Conservation (phyloP, 164 flowering plant genomes). For the Echeveria elegans region DNA sequence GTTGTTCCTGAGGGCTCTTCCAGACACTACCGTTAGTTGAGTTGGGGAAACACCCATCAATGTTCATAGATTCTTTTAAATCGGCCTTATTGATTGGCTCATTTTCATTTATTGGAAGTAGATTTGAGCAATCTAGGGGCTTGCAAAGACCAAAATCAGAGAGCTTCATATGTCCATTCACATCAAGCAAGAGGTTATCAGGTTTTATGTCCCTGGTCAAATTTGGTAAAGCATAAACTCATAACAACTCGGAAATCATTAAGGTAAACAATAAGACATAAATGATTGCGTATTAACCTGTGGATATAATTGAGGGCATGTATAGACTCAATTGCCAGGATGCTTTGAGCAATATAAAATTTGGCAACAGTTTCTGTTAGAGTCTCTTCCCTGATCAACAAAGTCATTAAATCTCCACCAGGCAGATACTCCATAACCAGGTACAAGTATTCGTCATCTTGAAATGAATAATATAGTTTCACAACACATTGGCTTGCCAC, state of each 20-base stretch:
- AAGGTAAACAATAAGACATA: background rate
- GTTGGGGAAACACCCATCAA: slow-evolving; percentile 50
- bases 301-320: slow-evolving; percentile 93
- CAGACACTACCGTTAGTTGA: slow-evolving; percentile 47
- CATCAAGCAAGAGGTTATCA: slow-evolving; percentile 87
- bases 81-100: slow-evolving; percentile 62
- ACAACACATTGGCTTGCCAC: slow-evolving; percentile 90
- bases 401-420: slow-evolving; percentile 98
- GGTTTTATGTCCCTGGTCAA: slow-evolving; percentile 85
- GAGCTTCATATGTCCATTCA: slow-evolving; percentile 89
- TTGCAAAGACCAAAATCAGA: slow-evolving; percentile 99
- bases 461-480: slow-evolving; percentile 90
- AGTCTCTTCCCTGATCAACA: slow-evolving; percentile 92
- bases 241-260: background rate
- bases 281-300: slow-evolving; percentile 42
- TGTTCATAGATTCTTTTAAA: slow-evolving; percentile 68
- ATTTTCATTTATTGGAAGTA: slow-evolving; percentile 60
- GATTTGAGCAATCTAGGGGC: slow-evolving; percentile 72
- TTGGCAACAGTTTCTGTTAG: slow-evolving; percentile 85
- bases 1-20: slow-evolving; percentile 77
- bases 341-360: slow-evolving; percentile 91
- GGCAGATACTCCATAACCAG: slow-evolving; percentile 96
- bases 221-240: background rate
- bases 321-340: slow-evolving; percentile 89
- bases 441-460: slow-evolving; percentile 84